Evolutionary conservation across 805 yeast species (phyloP).

Genomic region (Metschnikowia drakensbergensis): DNA sequence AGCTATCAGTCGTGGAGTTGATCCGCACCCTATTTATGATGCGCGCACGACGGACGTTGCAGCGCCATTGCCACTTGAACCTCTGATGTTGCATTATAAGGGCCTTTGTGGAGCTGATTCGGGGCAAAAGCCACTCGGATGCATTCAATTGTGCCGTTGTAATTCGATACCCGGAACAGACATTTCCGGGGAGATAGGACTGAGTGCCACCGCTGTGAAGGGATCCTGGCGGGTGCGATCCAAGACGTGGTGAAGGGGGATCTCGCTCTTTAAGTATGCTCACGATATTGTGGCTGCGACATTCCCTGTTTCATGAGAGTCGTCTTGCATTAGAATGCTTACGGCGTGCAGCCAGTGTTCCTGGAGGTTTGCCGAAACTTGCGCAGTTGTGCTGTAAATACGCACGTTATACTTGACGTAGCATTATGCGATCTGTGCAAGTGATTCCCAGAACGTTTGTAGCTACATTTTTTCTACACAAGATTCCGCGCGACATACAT

Average conservation of each 20-base stretch:
- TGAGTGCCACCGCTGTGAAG: no score
- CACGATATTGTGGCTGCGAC: not conserved
- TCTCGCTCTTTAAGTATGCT: not conserved
- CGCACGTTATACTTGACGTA: not conserved
- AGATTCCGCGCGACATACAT: not conserved
- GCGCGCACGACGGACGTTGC: not conserved
- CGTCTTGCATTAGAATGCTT: not conserved
- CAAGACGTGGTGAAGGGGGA: not conserved
- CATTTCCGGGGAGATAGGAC: no score
- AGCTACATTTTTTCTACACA: not conserved
- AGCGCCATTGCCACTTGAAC: not conserved
- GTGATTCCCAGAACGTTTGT: not conserved
- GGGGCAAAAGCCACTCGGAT: no score
- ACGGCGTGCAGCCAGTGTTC: not conserved
- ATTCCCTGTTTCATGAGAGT: not conserved
- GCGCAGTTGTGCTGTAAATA: not conserved
- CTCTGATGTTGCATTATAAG: not conserved
- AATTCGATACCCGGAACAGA: no score
- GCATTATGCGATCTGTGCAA: not conserved
- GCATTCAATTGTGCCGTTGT: no score
- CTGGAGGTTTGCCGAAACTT: not conserved
- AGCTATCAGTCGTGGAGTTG: not conserved
- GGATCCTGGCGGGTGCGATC: no score
- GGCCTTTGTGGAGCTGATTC: no score
- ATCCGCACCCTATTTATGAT: slow-evolving; percentile 2